Base-by-base conservation (phyloP, 768 basidiomycete species). In the Strobilomyces echinocephalus region DNA sequence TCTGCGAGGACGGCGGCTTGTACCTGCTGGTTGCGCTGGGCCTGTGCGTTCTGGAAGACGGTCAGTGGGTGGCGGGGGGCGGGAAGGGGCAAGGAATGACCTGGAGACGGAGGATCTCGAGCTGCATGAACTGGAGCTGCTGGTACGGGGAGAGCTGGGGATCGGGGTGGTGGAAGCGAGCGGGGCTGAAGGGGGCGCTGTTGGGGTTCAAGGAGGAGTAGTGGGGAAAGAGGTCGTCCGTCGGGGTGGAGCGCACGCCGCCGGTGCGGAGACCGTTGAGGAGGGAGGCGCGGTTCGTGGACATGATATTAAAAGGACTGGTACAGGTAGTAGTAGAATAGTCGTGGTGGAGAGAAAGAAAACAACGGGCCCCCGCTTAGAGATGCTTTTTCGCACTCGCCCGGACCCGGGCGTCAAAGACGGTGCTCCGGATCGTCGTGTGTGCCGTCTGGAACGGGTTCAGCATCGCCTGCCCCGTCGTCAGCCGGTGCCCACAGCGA, bases 381-480 rank as follows among this genome's bases (percentile, higher is more conserved):
- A 98, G 72, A 69, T 91, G 74, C 74, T 87, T 90, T 73, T 85
- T 89, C 48, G 95, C 97, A 71, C 87, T 88, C 18, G 86, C 84
- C 55, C 91, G 78, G 1, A 98, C 87, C 40, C 90, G 80, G 6
- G 75, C 75, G 67, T 98, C 95, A 73, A 98, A 98, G 5, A 84
- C 78, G 16, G 71, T 65, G 66, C 88, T 94, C 52, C 85, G 80
- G 61, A 98, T 92, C 43, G 78, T 72, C 38, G 83, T 87, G 65
- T 97, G 93, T 31, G 89, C 87, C 4, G 88, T 91, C 62, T 97
- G 91, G 73, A 99, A 99, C n/a, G 97, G 95, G 64, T 97, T 99
- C 71, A 97, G 51, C 75, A 83, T 78, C 55, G 88, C 85, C 94
- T 95, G 72, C 18, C 1, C n/a, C 8, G 28, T 4, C 43, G 28